Base-by-base conservation (phyloP, 2,329 filamentous ascomycete species). In the Aspergillus eucalypticola region DNA sequence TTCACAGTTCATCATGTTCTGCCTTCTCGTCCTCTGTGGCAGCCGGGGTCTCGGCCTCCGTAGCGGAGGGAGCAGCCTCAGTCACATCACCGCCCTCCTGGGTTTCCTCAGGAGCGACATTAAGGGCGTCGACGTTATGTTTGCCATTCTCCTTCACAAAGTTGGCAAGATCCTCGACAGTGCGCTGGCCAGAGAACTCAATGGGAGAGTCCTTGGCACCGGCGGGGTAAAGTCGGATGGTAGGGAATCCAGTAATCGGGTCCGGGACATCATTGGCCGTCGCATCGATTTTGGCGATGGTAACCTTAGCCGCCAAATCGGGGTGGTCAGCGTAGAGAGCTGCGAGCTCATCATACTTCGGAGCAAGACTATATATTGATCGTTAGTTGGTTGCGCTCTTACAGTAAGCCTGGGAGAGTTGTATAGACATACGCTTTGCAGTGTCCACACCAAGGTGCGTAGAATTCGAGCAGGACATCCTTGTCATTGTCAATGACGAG, bases 381-480 rank as follows among this genome's bases (percentile, higher is more conserved):
- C 11, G 54, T 62, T 50, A 64, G 51, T 54, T 44, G 17, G 2
- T 23, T n/a, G 21, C 11, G 3, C 17, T 53, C 8, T 17, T 5
- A n/a, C 8, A 50, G 29, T 11, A 21, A 19, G 11, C 15, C 54
- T 41, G 21, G 42, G 17, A 17, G 32, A 29, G 23, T 32, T 8
- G 27, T 32, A 19, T 25, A 42, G 56, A 76, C 80, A 74, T 76
- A 83, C 80, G 86, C 81, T 77, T 88, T 88, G 85, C 86, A 89
- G 79, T 89, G 86, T 75, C 86, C 86, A 71, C 86, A 89, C 86
- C 86, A 89, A 66, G 95, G 95, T 61, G 95, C 95, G 83, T 99
- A 99, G 84, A 96, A 98, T 84, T 99, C 95, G 66, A 99, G 81
- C 68, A 99, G 86, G 61, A 99, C 95, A 79, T 99, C 95, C 89